Conservation (phyloP, 305 asterid species). For the Rubia tinctorum region DNA sequence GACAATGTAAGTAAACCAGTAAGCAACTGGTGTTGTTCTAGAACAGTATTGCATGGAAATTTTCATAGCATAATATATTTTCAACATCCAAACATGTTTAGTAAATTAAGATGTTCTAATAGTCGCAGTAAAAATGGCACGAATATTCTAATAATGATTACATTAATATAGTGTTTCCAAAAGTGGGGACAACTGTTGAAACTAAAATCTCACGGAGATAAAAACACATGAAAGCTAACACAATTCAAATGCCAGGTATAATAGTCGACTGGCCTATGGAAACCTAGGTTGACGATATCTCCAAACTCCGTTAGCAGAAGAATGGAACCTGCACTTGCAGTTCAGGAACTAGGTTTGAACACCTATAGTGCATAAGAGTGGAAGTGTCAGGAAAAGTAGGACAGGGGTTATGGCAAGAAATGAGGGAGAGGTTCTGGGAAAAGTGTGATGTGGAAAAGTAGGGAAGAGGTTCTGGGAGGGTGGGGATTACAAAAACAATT, state of each 20-base stretch:
- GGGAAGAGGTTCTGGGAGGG: neutral
- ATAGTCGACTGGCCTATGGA: conserved; percentile 7
- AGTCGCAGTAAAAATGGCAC: neutral
- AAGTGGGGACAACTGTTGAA: neutral
- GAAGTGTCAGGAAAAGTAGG: neutral
- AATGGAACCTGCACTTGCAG: neutral
- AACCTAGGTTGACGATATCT: neutral
- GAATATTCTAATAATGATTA: neutral
- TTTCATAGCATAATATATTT: neutral
- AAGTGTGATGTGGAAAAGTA: neutral
- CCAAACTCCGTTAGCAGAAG: neutral
- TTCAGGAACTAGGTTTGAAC: neutral
- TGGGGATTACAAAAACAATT: neutral
- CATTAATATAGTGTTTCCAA: neutral
- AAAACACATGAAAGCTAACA: conserved; percentile 1
- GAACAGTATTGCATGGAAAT: neutral
- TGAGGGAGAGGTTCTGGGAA: neutral
- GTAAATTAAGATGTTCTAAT: neutral
- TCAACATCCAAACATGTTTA: neutral
- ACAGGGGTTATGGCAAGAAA: neutral
- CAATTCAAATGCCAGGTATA: neutral
- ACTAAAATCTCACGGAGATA: neutral
- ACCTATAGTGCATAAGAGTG: neutral
- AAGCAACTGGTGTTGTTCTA: neutral
- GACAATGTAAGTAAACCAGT: conserved; percentile 9